Base-by-base conservation (phyloP, 257 asterid genomes). In the Salvia rosmarinus region DNA sequence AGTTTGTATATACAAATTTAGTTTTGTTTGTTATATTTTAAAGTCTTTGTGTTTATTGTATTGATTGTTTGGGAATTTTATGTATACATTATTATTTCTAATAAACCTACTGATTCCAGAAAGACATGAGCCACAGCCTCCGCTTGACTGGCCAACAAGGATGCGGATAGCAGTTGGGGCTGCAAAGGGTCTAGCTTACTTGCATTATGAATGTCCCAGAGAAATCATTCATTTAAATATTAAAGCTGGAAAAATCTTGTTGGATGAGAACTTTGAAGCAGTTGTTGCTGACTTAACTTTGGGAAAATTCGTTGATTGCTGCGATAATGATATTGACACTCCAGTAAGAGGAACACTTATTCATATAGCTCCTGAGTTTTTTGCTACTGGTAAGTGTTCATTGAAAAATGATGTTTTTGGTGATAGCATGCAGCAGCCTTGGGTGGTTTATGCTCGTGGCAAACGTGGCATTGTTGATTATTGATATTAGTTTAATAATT, bases 141-240 rank as follows among this genome's bases (percentile, higher is more conserved):
- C 57, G 2, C 68, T 79, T 6, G 68, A 70, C 20, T 79, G 80
- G 83, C 34, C 72, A 20, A 66, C 34, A n/a, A 71, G 83, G 50
- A 75, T 64, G 46, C 32, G 49, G 52, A 74, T 79, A 62, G 76
- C 80, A 9, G 44, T 74, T 25, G 83, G 80, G 35, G 40, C 75
- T 6, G 80, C 83, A 57, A 75, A 65, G 35, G 84, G 78, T 16
- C 78, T 80, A 40, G 78, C 72, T 13, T 75, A 80, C 69, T 62
- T 66, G 74, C 74, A 71, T 57, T 39, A 77, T 49, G 68, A 72
- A 49, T 72, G 78, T n/a, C 39, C 17, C 25, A 69, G 71, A 20
- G 60, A 61, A 32, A 60, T 72, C 35, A 25, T 55, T 55, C 61
- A 55, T 55, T 16, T 12, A 21, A 2, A 23, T 55, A 16, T 55